Evolutionary conservation across 352 stramenopile species (phyloP).

Genomic region (Pythium monospermum): DNA sequence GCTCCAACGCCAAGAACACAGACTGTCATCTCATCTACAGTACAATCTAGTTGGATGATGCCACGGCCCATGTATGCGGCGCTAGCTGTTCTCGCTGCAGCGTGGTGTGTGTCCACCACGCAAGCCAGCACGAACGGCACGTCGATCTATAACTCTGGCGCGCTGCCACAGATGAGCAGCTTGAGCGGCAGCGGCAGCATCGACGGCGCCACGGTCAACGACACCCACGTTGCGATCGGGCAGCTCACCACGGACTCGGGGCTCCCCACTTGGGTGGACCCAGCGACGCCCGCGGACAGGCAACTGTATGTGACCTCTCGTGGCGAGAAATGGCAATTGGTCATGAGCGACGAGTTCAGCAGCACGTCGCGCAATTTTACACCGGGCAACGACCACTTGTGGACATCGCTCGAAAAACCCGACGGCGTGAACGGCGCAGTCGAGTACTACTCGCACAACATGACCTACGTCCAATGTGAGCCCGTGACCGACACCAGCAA

Average conservation of each 20-base stretch:
- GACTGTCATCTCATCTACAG: background rate
- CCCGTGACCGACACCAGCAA: constrained; percentile 7
- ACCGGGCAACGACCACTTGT: constrained; percentile 51
- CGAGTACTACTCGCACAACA: constrained; percentile 62
- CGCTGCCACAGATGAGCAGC: too few species aligned
- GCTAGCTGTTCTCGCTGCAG: background rate
- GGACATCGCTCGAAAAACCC: constrained; percentile 59
- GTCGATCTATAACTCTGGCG: background rate
- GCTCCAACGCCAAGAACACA: background rate
- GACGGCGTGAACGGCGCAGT: constrained; percentile 64
- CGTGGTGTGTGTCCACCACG: constrained; percentile 1
- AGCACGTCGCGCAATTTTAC: constrained; percentile 43
- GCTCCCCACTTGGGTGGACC: constrained; percentile 51
- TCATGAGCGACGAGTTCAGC: constrained; percentile 73
- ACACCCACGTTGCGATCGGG: constrained; percentile 13
- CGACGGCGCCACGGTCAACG: constrained; percentile 7
- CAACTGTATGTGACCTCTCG: constrained; percentile 45
- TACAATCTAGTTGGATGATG: constrained; percentile 1
- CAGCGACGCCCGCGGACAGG: constrained; percentile 38
- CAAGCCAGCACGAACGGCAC: constrained; percentile 1
- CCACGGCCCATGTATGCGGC: background rate
- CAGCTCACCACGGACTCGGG: constrained; percentile 38
- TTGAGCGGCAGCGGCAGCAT: constrained; percentile 10
- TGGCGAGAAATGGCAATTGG: constrained; percentile 45
- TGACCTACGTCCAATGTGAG: constrained; percentile 51